Evolutionary conservation across 2,329 filamentous ascomycete species (phyloP), one percentile per base, ranked within the genome.

Genomic region (Fusarium liriodendri): DNA sequence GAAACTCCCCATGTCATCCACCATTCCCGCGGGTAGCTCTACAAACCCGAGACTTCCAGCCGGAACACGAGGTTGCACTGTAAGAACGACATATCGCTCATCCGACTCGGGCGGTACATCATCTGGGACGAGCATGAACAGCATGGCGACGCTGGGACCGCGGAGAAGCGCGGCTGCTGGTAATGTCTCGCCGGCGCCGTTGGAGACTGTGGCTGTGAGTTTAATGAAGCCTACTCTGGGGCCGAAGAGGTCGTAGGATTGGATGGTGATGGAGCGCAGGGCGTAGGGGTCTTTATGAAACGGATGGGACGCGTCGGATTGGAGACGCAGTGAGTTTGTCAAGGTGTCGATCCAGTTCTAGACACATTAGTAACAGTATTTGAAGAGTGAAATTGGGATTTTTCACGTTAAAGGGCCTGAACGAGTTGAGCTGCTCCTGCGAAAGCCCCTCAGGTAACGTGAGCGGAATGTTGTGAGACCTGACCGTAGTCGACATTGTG

Each of bases 111-210:
- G 64, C 7, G 78, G 59, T 2, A 75, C 80, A 76, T 90, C 88
- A 58, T 89, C 86, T 0, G 89, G 89, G 9, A 88, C 74, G 9
- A 90, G 84, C 76, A 89, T 85, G 32, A 90, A 84, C 10, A 92
- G 85, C 86, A 92, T 89, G 27, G 85, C 89, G 50, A 92, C 89
- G 76, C 86, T 88, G n/a, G 89, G 86, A 0, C 90, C 90, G 40
- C 90, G 86, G 3, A 92, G 83, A 68, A 92, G 88, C 0, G 89
- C 83, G 2, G 83, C 82, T 6, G 88, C 89, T 0, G 90, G 89
- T 0, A 92, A 83, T 1, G 75, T 79, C 72, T 89, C 87, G 64
- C 85, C 86, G 0, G 81, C 81, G 1, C 72, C 66, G 74, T 89
- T 91, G 67, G 81, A 80, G 2, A 91, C 82, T 2, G 80, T 74